Evolutionary conservation across 768 basidiomycete genomes (phyloP), one percentile per base, ranked within the genome.

Genomic region (Lentinula sp.): DNA sequence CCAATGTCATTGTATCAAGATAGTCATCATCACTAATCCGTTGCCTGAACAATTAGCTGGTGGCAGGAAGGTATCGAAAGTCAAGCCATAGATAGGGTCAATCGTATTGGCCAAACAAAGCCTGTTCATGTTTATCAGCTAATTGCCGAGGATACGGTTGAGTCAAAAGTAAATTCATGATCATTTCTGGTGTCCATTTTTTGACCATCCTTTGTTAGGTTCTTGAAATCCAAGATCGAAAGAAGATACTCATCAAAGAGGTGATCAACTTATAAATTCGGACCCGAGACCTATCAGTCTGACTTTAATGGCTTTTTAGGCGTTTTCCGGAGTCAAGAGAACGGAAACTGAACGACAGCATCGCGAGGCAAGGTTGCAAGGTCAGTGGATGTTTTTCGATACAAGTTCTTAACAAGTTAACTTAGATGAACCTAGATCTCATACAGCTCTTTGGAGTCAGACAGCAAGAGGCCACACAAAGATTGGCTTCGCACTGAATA

Each of bases 101-200:
- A 92, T 66, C 84, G 90, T 55, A 92, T 93, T 63, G 93, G 93
- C 13, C 93, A 95, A 71, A 90, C 73, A 64, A 93, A 88, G 69
- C 76, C 82, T 1, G 92, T 95, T 36, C 86, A 89, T 64, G 92
- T 95, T 18, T 95, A 93, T 68, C 93, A 95, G 66, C 75, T 95
- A 52, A 93, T 95, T 59, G 91, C 93, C 0, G 93, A 94, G 66
- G 81, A 93, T 66, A 95, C 93, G 0, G 87, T 95, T 0, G 93
- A 95, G 72, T 82, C 90, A 12, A 93, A 91, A 72, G 93, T 86
- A 66, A 7, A 56, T 52, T 48, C 52, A 15, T 50, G 10, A 36
- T 10, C 3, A 49, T 20, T n/a, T n/a, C 37, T 35, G 33, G 28
- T 52, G 10, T n/a, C 41, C 33, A 28, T 28, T 32, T 51, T 6